Percentiles rank a stretch among this genome's conserved stretches.
Conservation (phyloP, 495 filamentous ascomycete genomes). For the Annulohypoxylon maeteangense region DNA sequence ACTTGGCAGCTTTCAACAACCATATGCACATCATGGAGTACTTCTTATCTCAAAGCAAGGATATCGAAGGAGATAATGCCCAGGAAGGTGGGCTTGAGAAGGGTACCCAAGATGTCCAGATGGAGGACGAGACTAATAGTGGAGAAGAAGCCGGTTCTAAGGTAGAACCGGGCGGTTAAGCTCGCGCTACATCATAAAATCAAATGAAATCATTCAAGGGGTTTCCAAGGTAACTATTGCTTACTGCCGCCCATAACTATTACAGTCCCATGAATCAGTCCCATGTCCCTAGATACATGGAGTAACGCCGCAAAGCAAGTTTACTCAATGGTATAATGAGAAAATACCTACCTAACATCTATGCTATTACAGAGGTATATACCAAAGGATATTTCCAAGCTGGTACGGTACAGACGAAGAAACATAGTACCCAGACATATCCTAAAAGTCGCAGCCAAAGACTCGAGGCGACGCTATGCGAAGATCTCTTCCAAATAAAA, state of each 20-base stretch:
- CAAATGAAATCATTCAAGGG: background rate
- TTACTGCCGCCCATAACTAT: background rate
- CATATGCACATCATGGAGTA: slow-evolving; percentile 74
- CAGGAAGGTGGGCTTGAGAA: slow-evolving; percentile 47
- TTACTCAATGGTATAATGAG: too few relatives aligned
- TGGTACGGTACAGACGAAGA: slow-evolving; percentile 15
- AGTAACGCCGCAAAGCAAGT: too few relatives aligned
- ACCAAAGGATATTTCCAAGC: slow-evolving; percentile 16
- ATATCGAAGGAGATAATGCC: slow-evolving; percentile 64
- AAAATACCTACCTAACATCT: background rate
- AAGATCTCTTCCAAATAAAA: background rate
- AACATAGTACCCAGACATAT: slow-evolving; percentile 14
- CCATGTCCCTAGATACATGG: too few relatives aligned
- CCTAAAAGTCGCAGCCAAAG: slow-evolving; percentile 5
- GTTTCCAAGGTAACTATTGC: background rate
- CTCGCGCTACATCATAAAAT: background rate
- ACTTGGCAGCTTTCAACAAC: slow-evolving; percentile 80
- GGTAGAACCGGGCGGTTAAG: background rate
- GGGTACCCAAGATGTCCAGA: slow-evolving; percentile 37
- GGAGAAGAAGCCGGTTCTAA: slow-evolving; percentile 5
- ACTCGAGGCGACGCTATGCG: background rate
- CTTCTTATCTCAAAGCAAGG: slow-evolving; percentile 66
- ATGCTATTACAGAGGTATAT: background rate
- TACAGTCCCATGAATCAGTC: too few relatives aligned
- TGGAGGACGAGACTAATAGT: slow-evolving; percentile 37